phyloP scores from a whole-genome alignment of 2,329 filamentous ascomycete species.

The Scolecobasidium constrictum region DNA sequence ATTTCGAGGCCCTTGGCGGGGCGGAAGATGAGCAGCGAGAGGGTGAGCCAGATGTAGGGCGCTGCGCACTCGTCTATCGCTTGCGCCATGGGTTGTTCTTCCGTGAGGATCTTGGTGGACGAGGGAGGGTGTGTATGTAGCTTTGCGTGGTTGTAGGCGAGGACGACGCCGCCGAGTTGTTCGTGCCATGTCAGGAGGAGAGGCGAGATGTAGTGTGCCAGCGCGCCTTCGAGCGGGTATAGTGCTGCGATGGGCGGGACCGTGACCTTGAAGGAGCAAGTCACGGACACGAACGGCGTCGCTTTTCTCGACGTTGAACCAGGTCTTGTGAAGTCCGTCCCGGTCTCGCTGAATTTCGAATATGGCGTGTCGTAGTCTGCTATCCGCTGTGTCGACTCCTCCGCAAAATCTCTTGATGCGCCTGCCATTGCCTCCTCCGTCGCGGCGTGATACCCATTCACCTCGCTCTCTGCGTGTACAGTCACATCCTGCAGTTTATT shows the following conservation, averaged over 20 bases:
- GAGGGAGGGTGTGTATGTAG: slow-evolving; percentile 49
- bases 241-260: slow-evolving; percentile 4
- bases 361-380: no score
- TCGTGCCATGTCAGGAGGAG: slow-evolving; percentile 68
- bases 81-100: slow-evolving; percentile 22
- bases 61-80: slow-evolving; percentile 73
- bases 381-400: no score
- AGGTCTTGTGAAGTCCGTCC: no score
- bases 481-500: no score
- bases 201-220: slow-evolving; percentile 64
- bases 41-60: slow-evolving; percentile 79
- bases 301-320: not conserved
- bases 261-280: slow-evolving; percentile 3
- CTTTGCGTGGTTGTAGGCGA: slow-evolving; percentile 60
- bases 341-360: no score
- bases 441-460: no score
- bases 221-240: slow-evolving; percentile 58
- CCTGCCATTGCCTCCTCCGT: no score
- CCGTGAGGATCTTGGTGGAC: slow-evolving; percentile 12
- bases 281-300: slow-evolving; percentile 6
- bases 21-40: slow-evolving; percentile 73
- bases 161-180: slow-evolving; percentile 60
- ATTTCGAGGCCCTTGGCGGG: slow-evolving; percentile 63
- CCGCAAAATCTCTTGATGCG: no score
- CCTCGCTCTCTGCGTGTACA: no score